A percentile compares a stretch with the other conserved stretches of the same genome.
Evolutionary conservation across 208 protist genomes (phyloP).

Genomic region (Trypanosoma rangeli): DNA sequence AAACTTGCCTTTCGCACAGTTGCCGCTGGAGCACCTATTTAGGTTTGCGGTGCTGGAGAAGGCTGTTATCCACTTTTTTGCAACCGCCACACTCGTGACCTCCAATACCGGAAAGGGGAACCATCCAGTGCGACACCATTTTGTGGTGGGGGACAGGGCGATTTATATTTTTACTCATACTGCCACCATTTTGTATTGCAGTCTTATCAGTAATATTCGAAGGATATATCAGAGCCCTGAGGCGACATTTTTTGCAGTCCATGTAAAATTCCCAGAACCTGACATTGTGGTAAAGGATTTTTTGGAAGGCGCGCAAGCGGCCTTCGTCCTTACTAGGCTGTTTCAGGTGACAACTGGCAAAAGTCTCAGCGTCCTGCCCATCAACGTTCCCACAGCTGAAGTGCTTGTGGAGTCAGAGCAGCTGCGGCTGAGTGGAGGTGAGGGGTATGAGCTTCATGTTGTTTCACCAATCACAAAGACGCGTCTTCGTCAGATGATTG

Average conservation of each 20-base stretch:
- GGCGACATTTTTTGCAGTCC: constrained; percentile 22
- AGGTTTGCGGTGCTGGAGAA: constrained; percentile 24
- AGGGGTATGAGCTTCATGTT: constrained; percentile 24
- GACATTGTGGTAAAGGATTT: constrained; percentile 31
- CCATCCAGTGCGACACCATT: constrained; percentile 4
- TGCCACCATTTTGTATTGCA: constrained; percentile 18
- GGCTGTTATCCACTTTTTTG: constrained; percentile 24
- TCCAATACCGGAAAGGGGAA: neutral
- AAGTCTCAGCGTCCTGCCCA: constrained; percentile 19
- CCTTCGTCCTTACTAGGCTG: constrained; percentile 10
- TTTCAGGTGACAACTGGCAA: constrained; percentile 15
- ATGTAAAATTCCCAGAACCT: constrained; percentile 15
- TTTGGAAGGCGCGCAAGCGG: constrained; percentile 14
- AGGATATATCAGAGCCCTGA: constrained; percentile 16
- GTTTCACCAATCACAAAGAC: constrained; percentile 19
- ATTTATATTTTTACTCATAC: constrained; percentile 23
- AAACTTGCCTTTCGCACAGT: constrained; percentile 20
- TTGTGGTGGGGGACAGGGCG: constrained; percentile 25
- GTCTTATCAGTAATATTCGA: constrained; percentile 19
- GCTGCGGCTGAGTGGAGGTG: constrained; percentile 14
- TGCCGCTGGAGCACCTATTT: constrained; percentile 27
- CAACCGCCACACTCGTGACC: constrained; percentile 7
- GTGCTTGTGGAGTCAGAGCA: constrained; percentile 22
- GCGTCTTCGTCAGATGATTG: constrained; percentile 21
- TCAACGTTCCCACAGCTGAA: constrained; percentile 24